Base-by-base conservation (phyloP, 345 rosid genomes). In the Eucalyptus caleyi region DNA sequence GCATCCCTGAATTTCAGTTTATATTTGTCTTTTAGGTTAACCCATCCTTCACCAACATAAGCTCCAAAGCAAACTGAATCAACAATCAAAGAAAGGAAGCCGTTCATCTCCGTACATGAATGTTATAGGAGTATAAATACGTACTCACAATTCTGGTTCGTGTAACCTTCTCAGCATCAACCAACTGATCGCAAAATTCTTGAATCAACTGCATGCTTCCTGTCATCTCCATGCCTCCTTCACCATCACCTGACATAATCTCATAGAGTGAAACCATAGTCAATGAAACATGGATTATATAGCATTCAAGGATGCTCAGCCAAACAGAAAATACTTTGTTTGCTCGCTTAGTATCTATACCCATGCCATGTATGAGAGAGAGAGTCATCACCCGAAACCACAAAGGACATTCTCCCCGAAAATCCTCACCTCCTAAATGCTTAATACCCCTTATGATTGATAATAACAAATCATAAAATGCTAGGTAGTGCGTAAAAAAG, bases 181-280 rank as follows among this genome's bases (percentile, higher is more conserved):
- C 88, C 11, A 97, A 88, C 50, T 91, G 93, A 91, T 97, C 95
- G 89, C 98, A 95, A 89, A 96, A 96, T 91, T 96, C 96, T 37
- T 95, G 96, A 62, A 96, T 96, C 90, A 96, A 90, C 93, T 91
- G 97, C 93, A 97, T 97, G 88, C 99, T 97, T 62, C 80, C 99
- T 4, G 98, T 97, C 99, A 96, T 96, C 90, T 97, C 99, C 60
- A 89, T 95, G 67, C 98, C 98, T 88, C 99, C 99, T 95, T 97
- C 99, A 89, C 98, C 99, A 93, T 97, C 99, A 88, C 99, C 98
- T 95, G 90, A 87, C 34, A 34, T 37, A 72, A 19, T 50, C 60
- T 16, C 59, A 86, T 16, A 34, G 26, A 34, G 81, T 18, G 44
- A 69, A 9, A 69, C 81, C 82, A 72, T 72, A 34, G 8, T 72